phyloP scores from a whole-genome alignment of 441 rosid genomes.

The Gossypium schwendimanii region DNA sequence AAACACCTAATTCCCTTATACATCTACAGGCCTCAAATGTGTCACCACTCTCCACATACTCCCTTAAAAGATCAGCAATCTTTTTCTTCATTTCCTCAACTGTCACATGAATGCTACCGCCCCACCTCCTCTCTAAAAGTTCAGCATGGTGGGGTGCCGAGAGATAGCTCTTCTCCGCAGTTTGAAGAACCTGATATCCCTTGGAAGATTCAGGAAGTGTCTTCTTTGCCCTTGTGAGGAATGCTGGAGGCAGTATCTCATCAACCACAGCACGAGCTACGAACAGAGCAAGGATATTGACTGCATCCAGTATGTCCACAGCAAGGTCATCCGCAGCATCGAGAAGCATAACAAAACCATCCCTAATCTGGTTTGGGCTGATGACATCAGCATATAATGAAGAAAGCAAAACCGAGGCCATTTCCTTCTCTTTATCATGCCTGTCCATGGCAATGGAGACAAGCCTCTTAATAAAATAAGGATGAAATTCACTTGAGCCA shows the following conservation, averaged over 20 bases:
- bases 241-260: conserved; percentile 90
- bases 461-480: conserved; percentile 83
- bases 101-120: conserved; percentile 85
- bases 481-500: conserved; percentile 84
- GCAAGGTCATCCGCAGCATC: conserved; percentile 93
- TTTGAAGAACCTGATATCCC: conserved; percentile 75
- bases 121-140: conserved; percentile 95
- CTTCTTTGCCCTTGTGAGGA: conserved; percentile 76
- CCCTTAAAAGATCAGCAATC: conserved; percentile 76
- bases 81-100: conserved; percentile 93
- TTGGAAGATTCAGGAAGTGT: conserved; percentile 71
- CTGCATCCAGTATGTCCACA: conserved; percentile 85
- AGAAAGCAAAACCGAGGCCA: conserved; percentile 94
- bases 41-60: conserved; percentile 76
- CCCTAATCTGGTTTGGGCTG: conserved; percentile 77
- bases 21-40: conserved; percentile 87
- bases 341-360: conserved; percentile 94
- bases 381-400: conserved; percentile 88
- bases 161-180: conserved; percentile 93
- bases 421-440: conserved; percentile 98
- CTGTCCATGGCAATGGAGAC: conserved; percentile 97
- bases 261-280: conserved; percentile 93
- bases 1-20: conserved; percentile 79
- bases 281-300: conserved; percentile 82
- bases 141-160: conserved; percentile 99